phyloP scores from a whole-genome alignment of 2,329 filamentous ascomycete species.

The Eutypa lata region DNA sequence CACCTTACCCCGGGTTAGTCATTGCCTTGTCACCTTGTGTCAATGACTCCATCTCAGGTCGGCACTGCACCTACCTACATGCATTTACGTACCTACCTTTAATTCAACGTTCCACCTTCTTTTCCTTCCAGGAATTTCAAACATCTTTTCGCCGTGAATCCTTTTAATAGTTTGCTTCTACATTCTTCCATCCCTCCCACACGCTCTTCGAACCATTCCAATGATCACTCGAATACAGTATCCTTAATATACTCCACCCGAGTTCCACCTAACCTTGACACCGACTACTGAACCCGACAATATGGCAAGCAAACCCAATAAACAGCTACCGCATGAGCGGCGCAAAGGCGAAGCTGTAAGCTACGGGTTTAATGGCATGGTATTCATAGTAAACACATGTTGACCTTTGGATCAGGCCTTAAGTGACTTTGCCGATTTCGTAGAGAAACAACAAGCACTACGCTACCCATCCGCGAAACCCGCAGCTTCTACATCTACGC shows the following conservation, averaged over 20 bases:
- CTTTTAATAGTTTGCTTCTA: too few relatives aligned
- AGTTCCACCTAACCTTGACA: neutral
- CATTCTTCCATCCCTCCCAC: too few relatives aligned
- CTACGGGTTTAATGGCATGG: conserved; percentile 3
- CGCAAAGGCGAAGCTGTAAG: conserved; percentile 82
- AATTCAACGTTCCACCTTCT: too few relatives aligned
- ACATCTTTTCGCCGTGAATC: too few relatives aligned
- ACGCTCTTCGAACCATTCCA: too few relatives aligned
- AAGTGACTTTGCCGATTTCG: conserved; percentile 96
- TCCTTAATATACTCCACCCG: conserved; percentile 6
- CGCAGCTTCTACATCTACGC: conserved; percentile 20
- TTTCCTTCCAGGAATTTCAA: too few relatives aligned
- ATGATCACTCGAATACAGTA: conserved; percentile 26
- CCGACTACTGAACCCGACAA: conserved; percentile 16
- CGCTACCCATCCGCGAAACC: conserved; percentile 52
- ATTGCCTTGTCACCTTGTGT: too few relatives aligned
- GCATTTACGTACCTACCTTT: too few relatives aligned
- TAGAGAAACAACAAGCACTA: conserved; percentile 84
- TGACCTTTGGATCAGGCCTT: conserved; percentile 54
- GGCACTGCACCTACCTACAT: too few relatives aligned
- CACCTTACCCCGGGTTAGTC: too few relatives aligned
- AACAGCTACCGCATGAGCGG: conserved; percentile 71
- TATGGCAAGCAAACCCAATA: conserved; percentile 55
- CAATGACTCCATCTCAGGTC: too few relatives aligned
- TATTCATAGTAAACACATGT: too few relatives aligned